Percentiles rank a stretch among this genome's conserved stretches.
phyloP scores from a whole-genome alignment of 2,329 filamentous ascomycete species.

The Colletotrichum sp. region DNA sequence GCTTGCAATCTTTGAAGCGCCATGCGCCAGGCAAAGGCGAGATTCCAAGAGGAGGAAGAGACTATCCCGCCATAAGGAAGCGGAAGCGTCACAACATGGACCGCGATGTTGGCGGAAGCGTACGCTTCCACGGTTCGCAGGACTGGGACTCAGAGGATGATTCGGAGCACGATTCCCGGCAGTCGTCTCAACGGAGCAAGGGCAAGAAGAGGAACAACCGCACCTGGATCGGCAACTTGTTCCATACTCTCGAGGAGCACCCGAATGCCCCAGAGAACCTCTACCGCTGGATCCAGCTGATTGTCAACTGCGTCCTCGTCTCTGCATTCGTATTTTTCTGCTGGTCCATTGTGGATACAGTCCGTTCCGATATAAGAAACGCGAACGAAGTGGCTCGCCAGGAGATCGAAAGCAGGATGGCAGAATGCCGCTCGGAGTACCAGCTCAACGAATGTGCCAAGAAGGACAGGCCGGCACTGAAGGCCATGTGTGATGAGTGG shows the following conservation, averaged over 20 bases:
- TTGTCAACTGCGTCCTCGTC: slow-evolving; percentile 69
- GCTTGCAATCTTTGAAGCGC: slow-evolving; percentile 43
- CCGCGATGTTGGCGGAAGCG: slow-evolving; percentile 54
- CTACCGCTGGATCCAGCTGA: slow-evolving; percentile 63
- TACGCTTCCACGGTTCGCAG: slow-evolving; percentile 47
- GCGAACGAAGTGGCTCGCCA: slow-evolving; percentile 73
- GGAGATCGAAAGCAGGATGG: slow-evolving; percentile 75
- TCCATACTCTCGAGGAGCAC: slow-evolving; percentile 60
- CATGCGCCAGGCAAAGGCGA: slow-evolving; percentile 67
- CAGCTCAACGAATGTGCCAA: slow-evolving; percentile 75
- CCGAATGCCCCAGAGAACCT: slow-evolving; percentile 64
- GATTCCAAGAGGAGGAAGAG: slow-evolving; percentile 54
- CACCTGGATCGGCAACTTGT: slow-evolving; percentile 47
- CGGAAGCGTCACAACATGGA: slow-evolving; percentile 58
- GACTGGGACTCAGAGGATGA: slow-evolving; percentile 53
- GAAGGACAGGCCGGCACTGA: slow-evolving; percentile 73
- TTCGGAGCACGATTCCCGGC: slow-evolving; percentile 46
- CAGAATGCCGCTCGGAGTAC: slow-evolving; percentile 76
- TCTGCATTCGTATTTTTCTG: slow-evolving; percentile 62
- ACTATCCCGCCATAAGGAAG: slow-evolving; percentile 52
- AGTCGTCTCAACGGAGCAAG: slow-evolving; percentile 10
- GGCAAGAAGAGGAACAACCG: slow-evolving; percentile 20
- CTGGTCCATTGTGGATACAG: slow-evolving; percentile 71
- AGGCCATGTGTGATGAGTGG: slow-evolving; percentile 79
- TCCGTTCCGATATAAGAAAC: slow-evolving; percentile 76